Conservation (phyloP, 768 basidiomycete genomes). For the Mycena crocata region DNA sequence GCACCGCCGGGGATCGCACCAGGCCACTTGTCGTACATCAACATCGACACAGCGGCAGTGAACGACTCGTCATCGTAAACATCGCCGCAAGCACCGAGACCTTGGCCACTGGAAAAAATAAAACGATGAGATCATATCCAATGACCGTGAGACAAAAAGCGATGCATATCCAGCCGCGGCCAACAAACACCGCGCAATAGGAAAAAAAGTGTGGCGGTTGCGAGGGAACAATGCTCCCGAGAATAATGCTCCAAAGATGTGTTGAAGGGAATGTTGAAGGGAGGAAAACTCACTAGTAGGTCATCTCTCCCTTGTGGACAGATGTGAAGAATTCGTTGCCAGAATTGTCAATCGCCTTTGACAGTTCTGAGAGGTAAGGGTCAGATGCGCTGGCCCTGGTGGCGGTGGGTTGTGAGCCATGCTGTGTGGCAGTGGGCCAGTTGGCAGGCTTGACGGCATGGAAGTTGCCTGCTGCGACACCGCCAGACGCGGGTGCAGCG, state of each 20-base stretch:
- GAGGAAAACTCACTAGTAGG: conserved; percentile 42
- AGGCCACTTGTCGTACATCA: conserved; percentile 40
- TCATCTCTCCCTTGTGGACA: conserved; percentile 43
- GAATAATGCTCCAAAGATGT: not conserved
- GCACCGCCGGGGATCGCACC: conserved; percentile 29
- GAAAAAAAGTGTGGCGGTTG: not conserved
- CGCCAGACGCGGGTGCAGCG: conserved; percentile 13
- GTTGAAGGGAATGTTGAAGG: not conserved
- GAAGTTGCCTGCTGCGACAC: conserved; percentile 33
- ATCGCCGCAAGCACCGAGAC: conserved; percentile 45
- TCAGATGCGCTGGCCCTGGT: conserved; percentile 39
- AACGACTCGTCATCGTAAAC: conserved; percentile 45
- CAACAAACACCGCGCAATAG: not conserved
- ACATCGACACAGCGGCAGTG: conserved; percentile 44
- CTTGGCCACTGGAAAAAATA: conserved; percentile 37
- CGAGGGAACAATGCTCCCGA: not conserved
- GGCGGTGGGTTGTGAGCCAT: conserved; percentile 36
- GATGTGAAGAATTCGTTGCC: conserved; percentile 37
- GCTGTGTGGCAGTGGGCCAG: conserved; percentile 43
- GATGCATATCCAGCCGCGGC: conserved; percentile 1
- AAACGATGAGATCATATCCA: conserved; percentile 13
- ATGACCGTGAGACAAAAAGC: not conserved
- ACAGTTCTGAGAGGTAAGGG: conserved; percentile 43
- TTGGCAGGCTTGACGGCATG: conserved; percentile 33
- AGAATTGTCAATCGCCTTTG: conserved; percentile 43